These are phyloP conservation scores for Diaporthe sp. DNA, from an alignment of 2,329 filamentous ascomycete species.

Conservation along the genomic window DNA sequence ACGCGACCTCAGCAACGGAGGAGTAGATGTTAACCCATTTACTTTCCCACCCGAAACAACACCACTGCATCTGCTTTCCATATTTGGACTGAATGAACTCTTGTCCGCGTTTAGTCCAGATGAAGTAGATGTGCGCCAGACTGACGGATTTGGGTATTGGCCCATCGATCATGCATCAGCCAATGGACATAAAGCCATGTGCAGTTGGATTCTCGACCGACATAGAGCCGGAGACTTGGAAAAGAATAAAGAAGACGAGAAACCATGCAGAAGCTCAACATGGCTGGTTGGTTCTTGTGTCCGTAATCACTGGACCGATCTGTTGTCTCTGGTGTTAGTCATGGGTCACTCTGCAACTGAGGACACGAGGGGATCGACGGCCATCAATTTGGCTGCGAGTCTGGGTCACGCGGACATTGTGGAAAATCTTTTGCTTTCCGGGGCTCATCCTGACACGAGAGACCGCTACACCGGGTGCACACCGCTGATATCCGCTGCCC, in stretches of 20 bases:
- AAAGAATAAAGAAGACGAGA: accelerated
- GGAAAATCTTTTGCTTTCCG: not conserved
- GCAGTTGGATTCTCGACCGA: not conserved
- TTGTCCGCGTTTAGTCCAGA: not conserved
- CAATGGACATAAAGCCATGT: not conserved
- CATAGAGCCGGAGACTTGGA: not conserved
- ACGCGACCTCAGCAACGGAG: not conserved
- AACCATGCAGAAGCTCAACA: not conserved
- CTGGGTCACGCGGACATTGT: not conserved
- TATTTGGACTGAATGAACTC: not conserved
- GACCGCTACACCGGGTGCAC: not conserved
- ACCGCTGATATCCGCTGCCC: not conserved
- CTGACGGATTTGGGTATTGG: not conserved
- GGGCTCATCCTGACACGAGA: not conserved
- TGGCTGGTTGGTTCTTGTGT: not conserved
- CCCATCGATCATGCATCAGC: not conserved
- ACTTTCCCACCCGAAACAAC: not conserved
- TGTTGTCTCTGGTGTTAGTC: not conserved
- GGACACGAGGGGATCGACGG: not conserved
- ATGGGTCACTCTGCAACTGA: not conserved
- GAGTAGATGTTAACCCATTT: not conserved
- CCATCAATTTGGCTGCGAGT: not conserved
- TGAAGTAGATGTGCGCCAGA: not conserved
- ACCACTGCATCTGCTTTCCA: not conserved
- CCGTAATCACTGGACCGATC: not conserved